phyloP scores from a whole-genome alignment of 371 early-diverging fungal species.

The Mortierella sp. region DNA sequence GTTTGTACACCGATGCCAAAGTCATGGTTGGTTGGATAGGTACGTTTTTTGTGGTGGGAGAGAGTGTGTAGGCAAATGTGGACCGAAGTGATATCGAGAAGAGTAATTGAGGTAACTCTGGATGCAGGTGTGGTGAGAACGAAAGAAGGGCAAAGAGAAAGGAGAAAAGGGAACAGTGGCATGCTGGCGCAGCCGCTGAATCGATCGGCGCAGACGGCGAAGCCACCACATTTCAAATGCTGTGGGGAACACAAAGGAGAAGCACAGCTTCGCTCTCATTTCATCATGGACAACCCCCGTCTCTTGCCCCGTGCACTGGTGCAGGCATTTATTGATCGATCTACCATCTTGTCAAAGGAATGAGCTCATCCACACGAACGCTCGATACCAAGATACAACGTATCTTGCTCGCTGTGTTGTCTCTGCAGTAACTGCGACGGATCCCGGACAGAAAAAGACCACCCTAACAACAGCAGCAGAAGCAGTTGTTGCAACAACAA shows the following conservation, averaged over 20 bases:
- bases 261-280: too few relatives aligned
- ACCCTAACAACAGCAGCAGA: not conserved
- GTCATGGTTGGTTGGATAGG: constrained; percentile 28
- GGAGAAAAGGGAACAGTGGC: not conserved
- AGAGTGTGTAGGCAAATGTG: not conserved
- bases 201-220: too few relatives aligned
- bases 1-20: constrained; percentile 45
- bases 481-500: constrained; percentile 11
- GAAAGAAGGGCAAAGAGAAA: not conserved
- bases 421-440: not conserved
- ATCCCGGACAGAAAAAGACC: not conserved
- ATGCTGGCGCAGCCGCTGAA: not conserved
- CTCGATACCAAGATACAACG: too few relatives aligned
- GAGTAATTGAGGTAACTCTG: not conserved
- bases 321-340: not conserved
- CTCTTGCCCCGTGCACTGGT: too few relatives aligned
- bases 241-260: too few relatives aligned
- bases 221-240: too few relatives aligned
- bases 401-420: too few relatives aligned
- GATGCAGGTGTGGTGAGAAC: not conserved
- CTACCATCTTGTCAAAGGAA: not conserved
- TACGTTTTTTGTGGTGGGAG: not conserved
- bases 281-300: too few relatives aligned
- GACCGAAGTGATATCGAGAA: not conserved
- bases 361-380: not conserved